Base-by-base conservation (phyloP, 2,329 filamentous ascomycete genomes). In the Beauveria brongniartii region DNA sequence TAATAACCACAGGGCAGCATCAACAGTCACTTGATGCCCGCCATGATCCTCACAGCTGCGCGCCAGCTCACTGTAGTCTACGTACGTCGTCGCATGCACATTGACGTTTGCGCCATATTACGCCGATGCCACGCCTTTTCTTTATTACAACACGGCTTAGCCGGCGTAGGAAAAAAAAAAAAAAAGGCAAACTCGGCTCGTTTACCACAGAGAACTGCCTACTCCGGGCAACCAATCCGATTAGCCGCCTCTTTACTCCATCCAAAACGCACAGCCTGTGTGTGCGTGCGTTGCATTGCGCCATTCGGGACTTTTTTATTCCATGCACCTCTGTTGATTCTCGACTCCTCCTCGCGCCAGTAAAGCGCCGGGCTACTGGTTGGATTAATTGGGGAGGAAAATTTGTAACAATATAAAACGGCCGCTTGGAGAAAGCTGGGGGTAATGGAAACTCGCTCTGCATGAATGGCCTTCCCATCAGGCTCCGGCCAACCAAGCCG, bases 361-460 rank as follows among this genome's bases (percentile, higher is more conserved):
- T 30, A 52, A 37, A 40, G 14, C 30, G 28, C 20, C 30, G 50
- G 50, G 7, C 30, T 41, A 30, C 34, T 37, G 10, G 37, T 20
- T 24, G 37, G 4, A 43, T 54, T 43, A 43, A 54, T 18, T 54
- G 52, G 52, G 52, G 34, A 16, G 2, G 1, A 40, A 30, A 40
- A 12, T 43, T 24, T 22, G 3, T 5, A 50, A 30, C 10, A 12
- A 50, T 18, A 24, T 7, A n/a, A 22, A 44, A 44, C 37, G 18
- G 24, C 37, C 22, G 37, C 37, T 26, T 55, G 18, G 16, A 24
- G 43, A 57, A 48, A 48, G 28, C 43, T 48, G 55, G 55, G 55
- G 55, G 55, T 57, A 57, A 57, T 57, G 41, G 43, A 57, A 57
- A 57, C 55, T 48, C 28, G 41, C 28, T 14, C 30, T 53, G 53